These are phyloP conservation scores for Tympanopsis confertula DNA, from an alignment of 2,329 filamentous ascomycete species.

Conservation along the genomic window DNA sequence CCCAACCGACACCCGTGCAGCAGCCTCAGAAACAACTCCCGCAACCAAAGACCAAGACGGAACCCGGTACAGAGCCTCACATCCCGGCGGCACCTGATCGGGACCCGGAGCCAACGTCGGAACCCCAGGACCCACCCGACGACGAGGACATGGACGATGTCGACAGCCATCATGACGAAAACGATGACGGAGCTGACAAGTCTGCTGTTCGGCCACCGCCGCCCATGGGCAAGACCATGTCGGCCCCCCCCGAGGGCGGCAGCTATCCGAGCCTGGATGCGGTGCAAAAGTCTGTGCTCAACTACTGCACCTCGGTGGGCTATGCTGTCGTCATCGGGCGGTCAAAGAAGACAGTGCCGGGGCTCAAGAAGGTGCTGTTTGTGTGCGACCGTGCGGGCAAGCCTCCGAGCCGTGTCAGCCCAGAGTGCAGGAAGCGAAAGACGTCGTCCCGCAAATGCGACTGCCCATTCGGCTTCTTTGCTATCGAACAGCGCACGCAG, in stretches of 20 bases:
- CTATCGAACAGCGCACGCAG: slow-evolving; percentile 54
- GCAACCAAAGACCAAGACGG: slow-evolving; percentile 11
- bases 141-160: slow-evolving; percentile 31
- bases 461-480: slow-evolving; percentile 60
- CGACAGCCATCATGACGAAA: slow-evolving; percentile 24
- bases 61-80: slow-evolving; percentile 12
- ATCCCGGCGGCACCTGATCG: too few species aligned
- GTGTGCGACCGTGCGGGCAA: slow-evolving; percentile 57
- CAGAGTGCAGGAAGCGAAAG: slow-evolving; percentile 52
- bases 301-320: slow-evolving; percentile 56
- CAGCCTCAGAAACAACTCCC: slow-evolving; percentile 20
- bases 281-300: slow-evolving; percentile 50
- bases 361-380: slow-evolving; percentile 56
- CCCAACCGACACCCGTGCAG: slow-evolving; percentile 15
- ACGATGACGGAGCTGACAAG: slow-evolving; percentile 33
- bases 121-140: background rate
- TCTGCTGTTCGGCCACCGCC: slow-evolving; percentile 35
- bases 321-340: slow-evolving; percentile 59
- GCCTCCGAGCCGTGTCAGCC: slow-evolving; percentile 47
- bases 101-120: background rate
- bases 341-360: slow-evolving; percentile 57
- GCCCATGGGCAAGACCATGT: slow-evolving; percentile 49
- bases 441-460: slow-evolving; percentile 60
- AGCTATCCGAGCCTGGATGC: slow-evolving; percentile 54
- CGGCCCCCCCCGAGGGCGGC: slow-evolving; percentile 49